Conservation (phyloP, 805 yeast genomes). For the Candida palmyrensis region DNA sequence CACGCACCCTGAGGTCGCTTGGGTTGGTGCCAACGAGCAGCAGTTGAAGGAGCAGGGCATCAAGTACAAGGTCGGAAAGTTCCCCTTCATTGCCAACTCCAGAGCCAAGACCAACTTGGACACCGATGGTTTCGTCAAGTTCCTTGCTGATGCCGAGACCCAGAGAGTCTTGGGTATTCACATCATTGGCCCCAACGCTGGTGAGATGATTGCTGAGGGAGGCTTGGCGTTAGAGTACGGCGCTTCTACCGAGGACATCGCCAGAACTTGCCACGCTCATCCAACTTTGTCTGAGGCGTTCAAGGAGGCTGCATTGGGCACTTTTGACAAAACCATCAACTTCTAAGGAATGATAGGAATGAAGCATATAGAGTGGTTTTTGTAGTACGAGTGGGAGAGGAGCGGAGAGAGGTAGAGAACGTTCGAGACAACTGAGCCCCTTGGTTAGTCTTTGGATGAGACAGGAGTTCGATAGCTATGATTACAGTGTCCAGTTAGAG, state of each 20-base stretch:
- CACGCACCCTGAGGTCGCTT: constrained; percentile 98
- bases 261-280: constrained; percentile 98
- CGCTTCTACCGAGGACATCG: constrained; percentile 96
- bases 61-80: constrained; percentile 90
- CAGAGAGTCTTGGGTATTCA: constrained; percentile 95
- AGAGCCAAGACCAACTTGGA: constrained; percentile 98
- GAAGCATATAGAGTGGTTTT: neutral
- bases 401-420: neutral
- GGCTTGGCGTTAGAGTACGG: constrained; percentile 98
- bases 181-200: constrained; percentile 97
- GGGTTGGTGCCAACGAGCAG: constrained; percentile 97
- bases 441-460: no score
- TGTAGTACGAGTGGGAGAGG: neutral
- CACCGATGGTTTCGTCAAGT: constrained; percentile 96
- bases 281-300: constrained; percentile 97
- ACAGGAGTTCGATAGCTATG: no score
- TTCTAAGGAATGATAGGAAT: constrained; percentile 38
- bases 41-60: constrained; percentile 90
- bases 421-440: no score
- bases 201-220: constrained; percentile 99
- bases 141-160: constrained; percentile 93
- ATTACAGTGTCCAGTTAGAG: no score
- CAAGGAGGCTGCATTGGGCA: constrained; percentile 95
- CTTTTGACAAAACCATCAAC: constrained; percentile 89
- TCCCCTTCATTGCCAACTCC: constrained; percentile 98